phyloP scores from a whole-genome alignment of 192 early-diverging fungal species.

The Anaeromyces robustus region DNA sequence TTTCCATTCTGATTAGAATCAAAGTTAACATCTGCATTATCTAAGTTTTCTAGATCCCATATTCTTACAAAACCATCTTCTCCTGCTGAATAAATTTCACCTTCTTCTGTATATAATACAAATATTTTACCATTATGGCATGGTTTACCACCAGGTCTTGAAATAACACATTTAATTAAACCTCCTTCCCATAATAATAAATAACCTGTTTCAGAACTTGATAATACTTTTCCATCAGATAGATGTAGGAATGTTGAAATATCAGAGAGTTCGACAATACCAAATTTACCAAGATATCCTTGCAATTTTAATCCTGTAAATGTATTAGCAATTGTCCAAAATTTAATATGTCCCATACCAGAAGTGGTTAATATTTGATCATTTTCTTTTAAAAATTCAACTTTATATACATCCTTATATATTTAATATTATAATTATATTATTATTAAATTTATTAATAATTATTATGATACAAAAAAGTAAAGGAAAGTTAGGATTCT shows the following conservation, averaged over 20 bases:
- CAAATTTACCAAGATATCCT: slow-evolving; percentile 42
- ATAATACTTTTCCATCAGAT: slow-evolving; percentile 41
- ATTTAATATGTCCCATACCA: slow-evolving; percentile 54
- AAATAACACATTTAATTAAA: slow-evolving; percentile 48
- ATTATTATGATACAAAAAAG: no score
- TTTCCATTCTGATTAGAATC: background rate
- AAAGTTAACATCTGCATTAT: slow-evolving; percentile 26
- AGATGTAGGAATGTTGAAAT: slow-evolving; percentile 38
- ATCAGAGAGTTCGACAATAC: slow-evolving; percentile 36
- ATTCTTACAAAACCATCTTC: slow-evolving; percentile 40
- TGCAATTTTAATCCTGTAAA: slow-evolving; percentile 50
- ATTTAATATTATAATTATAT: no score
- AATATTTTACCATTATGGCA: slow-evolving; percentile 35
- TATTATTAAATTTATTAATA: no score
- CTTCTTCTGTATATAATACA: slow-evolving; percentile 24
- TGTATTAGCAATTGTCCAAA: slow-evolving; percentile 41
- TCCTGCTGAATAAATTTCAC: slow-evolving; percentile 35
- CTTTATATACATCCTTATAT: slow-evolving; percentile 30
- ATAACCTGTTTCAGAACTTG: slow-evolving; percentile 42
- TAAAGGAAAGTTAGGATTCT: no score
- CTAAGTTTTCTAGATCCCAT: slow-evolving; percentile 41
- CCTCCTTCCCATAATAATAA: slow-evolving; percentile 48
- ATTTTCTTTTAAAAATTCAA: slow-evolving; percentile 32
- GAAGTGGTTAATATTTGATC: slow-evolving; percentile 37
- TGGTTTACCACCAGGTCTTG: slow-evolving; percentile 19